Evolutionary conservation across 352 stramenopile species (phyloP).

Genomic region (Phytophthora sp.): DNA sequence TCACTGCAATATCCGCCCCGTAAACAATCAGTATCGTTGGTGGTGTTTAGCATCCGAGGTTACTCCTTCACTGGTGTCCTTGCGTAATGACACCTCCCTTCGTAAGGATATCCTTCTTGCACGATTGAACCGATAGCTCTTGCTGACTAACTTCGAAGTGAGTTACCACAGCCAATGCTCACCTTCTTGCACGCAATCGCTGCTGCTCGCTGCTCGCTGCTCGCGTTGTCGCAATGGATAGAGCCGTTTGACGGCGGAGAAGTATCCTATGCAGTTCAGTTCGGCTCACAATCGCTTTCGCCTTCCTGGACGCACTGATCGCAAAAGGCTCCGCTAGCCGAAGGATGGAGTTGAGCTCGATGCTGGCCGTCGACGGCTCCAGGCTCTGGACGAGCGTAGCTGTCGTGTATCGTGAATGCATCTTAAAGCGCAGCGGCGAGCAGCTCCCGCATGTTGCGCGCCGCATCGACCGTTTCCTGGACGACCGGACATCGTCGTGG

Average conservation of each 20-base stretch:
- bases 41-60: too few species aligned
- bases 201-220: too few species aligned
- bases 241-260: constrained; percentile 7
- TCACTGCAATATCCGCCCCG: too few species aligned
- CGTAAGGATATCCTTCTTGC: too few species aligned
- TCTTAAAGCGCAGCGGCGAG: constrained; percentile 19
- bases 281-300: constrained; percentile 22
- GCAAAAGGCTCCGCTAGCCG: not conserved
- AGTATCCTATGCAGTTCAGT: constrained; percentile 2
- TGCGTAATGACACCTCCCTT: too few species aligned
- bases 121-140: too few species aligned
- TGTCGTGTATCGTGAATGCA: constrained; percentile 23
- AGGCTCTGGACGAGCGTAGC: constrained; percentile 20
- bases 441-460: constrained; percentile 19
- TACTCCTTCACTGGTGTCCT: too few species aligned
- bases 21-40: too few species aligned
- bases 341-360: constrained; percentile 1
- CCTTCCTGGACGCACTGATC: not conserved
- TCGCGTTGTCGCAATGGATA: constrained; percentile 13
- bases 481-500: constrained; percentile 1
- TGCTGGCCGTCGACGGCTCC: not conserved
- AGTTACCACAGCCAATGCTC: too few species aligned
- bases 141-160: constrained; percentile 11
- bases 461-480: constrained; percentile 16
- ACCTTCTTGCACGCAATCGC: too few species aligned